Base-by-base conservation (phyloP, 2,329 filamentous ascomycete genomes). In the Pseudocercospora macadamiae region DNA sequence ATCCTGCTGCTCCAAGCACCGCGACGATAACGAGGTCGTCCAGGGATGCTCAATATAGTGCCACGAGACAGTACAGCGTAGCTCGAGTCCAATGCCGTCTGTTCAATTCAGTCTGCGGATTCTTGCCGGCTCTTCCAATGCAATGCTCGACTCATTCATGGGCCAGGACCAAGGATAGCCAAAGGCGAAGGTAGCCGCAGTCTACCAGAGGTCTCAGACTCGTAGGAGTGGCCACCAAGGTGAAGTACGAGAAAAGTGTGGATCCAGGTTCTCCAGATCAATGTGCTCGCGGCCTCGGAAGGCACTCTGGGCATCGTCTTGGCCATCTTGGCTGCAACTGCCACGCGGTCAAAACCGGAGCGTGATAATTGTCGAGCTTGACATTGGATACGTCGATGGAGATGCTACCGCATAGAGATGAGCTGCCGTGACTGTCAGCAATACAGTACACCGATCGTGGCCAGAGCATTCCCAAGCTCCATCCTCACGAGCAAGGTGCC, bases 281-380 rank as follows among this genome's bases (percentile, higher is more conserved):
- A 36, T 37, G 19, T 23, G 30, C 28, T 51, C 18, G 21, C 48
- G 48, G n/a, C 48, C 48, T 36, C 48, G 48, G 26, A 37, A 51
- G 28, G 48, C 48, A 51, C 18, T 34, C 28, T 51, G 16, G 48
- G 48, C 48, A 25, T 19, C 48, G 16, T 51, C 48, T 51, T 51
- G 28, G 48, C 48, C 25, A n/a, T 47, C 42, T 47, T 47, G 42
- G 42, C 42, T 21, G 26, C 23, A 21, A 47, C 42, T 47, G 23
- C 23, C 19, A 25, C 23, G 42, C 42, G 42, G 42, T 21, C n/a
- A n/a, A n/a, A 26, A 45, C 42, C 42, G 42, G 42, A 45, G 42
- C 42, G 25, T 25, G 42, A 21, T 14, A 25, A 26, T 6, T 21
- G 25, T 14, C 42, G 42, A n/a, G 21, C 28, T 7, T 12, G 12